Evolutionary conservation across 2,329 filamentous ascomycete genomes (phyloP).

Genomic region (Tolypocladium amazonense): DNA sequence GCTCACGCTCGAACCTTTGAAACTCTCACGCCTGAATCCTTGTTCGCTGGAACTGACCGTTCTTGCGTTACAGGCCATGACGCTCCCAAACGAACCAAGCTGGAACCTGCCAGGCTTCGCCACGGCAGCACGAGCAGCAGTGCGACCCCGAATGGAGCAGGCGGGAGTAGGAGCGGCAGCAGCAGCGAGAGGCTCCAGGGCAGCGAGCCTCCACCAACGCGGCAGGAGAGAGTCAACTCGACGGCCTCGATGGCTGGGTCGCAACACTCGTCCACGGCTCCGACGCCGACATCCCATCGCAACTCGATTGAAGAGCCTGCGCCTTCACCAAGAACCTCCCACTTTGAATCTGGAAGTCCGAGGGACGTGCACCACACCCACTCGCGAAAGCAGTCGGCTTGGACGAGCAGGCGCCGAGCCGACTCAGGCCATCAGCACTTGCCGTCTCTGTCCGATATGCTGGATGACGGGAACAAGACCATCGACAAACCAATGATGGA

Average conservation of each 20-base stretch:
- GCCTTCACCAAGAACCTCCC: slow-evolving; percentile 29
- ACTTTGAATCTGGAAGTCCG: slow-evolving; percentile 23
- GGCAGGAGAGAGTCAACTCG: slow-evolving; percentile 38
- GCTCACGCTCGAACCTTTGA: not conserved
- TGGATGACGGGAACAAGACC: slow-evolving; percentile 23
- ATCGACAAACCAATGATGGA: slow-evolving; percentile 8
- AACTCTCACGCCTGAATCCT: not conserved
- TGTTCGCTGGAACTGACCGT: slow-evolving; percentile 3
- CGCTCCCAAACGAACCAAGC: slow-evolving; percentile 35
- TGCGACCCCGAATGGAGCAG: slow-evolving; percentile 23
- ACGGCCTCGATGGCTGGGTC: slow-evolving; percentile 34
- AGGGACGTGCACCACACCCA: slow-evolving; percentile 15
- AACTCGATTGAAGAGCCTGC: slow-evolving; percentile 30
- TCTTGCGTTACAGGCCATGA: slow-evolving; percentile 19
- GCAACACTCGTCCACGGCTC: slow-evolving; percentile 28
- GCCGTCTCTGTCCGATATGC: slow-evolving; percentile 36
- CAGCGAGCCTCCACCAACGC: slow-evolving; percentile 35
- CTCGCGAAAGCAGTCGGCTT: slow-evolving; percentile 14
- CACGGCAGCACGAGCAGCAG: slow-evolving; percentile 31
- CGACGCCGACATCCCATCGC: slow-evolving; percentile 21
- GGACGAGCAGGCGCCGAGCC: slow-evolving; percentile 4
- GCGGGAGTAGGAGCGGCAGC: slow-evolving; percentile 34
- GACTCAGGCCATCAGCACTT: slow-evolving; percentile 23
- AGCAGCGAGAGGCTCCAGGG: slow-evolving; percentile 35
- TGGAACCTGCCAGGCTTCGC: slow-evolving; percentile 25